phyloP scores from a whole-genome alignment of 208 protist genomes.

The Leishmania gerbilli region DNA sequence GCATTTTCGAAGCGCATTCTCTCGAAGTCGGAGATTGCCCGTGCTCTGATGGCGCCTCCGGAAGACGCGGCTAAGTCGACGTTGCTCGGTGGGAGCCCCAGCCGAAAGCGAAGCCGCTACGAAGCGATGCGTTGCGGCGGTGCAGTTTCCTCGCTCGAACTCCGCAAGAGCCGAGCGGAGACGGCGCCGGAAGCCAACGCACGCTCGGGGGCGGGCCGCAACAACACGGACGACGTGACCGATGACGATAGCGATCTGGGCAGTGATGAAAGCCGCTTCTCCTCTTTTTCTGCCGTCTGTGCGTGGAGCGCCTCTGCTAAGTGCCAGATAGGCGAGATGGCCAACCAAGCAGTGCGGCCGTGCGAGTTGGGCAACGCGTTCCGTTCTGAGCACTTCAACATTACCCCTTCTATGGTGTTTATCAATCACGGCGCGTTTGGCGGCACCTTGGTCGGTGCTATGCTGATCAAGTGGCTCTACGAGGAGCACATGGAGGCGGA shows the following conservation, averaged over 20 bases:
- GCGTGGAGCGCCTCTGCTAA: constrained; percentile 13
- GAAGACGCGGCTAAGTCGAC: not conserved
- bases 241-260: constrained; percentile 7
- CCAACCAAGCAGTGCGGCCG: not conserved
- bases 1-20: constrained; percentile 55
- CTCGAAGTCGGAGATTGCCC: constrained; percentile 35
- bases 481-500: constrained; percentile 77
- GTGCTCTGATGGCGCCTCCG: not conserved
- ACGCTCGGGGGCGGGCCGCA: constrained; percentile 11
- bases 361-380: constrained; percentile 56
- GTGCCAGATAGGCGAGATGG: constrained; percentile 3
- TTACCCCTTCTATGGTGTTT: constrained; percentile 76
- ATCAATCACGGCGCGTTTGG: constrained; percentile 95
- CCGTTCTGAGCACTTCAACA: constrained; percentile 62
- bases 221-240: not conserved
- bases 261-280: not conserved
- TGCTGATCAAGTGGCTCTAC: constrained; percentile 79
- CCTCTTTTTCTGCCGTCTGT: not conserved
- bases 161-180: constrained; percentile 4
- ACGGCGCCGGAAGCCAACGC: constrained; percentile 1
- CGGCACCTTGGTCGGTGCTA: constrained; percentile 57
- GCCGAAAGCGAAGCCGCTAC: constrained; percentile 12
- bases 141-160: constrained; percentile 11
- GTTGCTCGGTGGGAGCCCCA: not conserved
- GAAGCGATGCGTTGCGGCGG: constrained; percentile 1